Base-by-base conservation (phyloP, 2,329 filamentous ascomycete species). In the Colletotrichum theobromicola region DNA sequence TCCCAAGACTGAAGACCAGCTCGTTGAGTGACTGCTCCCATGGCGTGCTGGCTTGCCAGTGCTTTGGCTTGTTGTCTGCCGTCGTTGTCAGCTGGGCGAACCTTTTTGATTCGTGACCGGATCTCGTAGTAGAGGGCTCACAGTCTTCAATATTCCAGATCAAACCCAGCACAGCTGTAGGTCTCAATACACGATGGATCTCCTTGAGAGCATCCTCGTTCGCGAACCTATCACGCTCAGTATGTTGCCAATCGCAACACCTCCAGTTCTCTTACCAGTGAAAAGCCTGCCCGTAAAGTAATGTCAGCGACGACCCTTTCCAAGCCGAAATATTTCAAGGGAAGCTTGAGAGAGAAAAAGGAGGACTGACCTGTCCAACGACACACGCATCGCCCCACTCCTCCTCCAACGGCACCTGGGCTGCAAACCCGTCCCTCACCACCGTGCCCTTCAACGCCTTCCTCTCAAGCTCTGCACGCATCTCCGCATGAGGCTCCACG, bases 121-220 rank as follows among this genome's bases (percentile, higher is more conserved):
- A 16, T 24, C 7, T 32, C n/a, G 32, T 13, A 18, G 60, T n/a
- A 18, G 24, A 8, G 63, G 69, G 84, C 88, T 79, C 83, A 93
- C 92, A 94, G 77, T 94, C 91, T 81, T 94, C 93, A 74, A 93
- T 86, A 78, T 94, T 95, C 93, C 94, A 95, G 67, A 95, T 92
- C 81, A 94, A 82, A 16, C 91, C 93, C 32, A 95, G 85, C 32
- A 87, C 86, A 8, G 89, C 89, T 8, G 88, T 88, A 1, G 91
- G 91, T 78, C 88, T 89, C 62, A 95, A 83, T 0, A 93, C 88
- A 61, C 93, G 89, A 77, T 91, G 88, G n/a, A 95, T 93, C 78
- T 94, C 93, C 60, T 85, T 82, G 32, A 95, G 83, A 0, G 93
- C 86, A 42, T 90, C 87, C 55, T 88, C 83, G 67, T 88, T 93